Base-by-base conservation (phyloP, 2,329 filamentous ascomycete genomes). In the Cryphonectria japonica region DNA sequence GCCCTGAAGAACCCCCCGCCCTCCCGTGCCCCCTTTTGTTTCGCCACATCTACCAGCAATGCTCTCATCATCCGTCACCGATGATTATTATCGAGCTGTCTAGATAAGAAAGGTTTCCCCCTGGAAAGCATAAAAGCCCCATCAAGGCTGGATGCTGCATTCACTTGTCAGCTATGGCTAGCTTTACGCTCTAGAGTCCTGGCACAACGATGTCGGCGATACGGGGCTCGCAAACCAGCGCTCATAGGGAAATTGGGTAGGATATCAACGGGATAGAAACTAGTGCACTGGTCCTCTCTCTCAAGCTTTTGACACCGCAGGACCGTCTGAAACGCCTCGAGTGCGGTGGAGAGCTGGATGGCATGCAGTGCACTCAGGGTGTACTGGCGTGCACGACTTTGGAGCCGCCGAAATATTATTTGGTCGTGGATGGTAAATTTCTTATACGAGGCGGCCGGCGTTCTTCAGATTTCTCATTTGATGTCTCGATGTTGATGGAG, bases 1-100 rank as follows among this genome's bases (percentile, higher is more conserved):
- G n/a, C 71, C 71, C 19, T 72, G 69, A 72, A 8, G 37, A 9
- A 34, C 1, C 1, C 1, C 26, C 26, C 26, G 26, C 26, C 26
- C 26, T 26, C 26, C 26, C 26, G 26, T 26, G 26, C 26, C 3
- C 11, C 14, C 11, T 26, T 29, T 50, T 50, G 6, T 50, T 19
- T n/a, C 7, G n/a, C 41, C 39, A 62, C 26, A 37, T 26, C 11
- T 61, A 46, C 22, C 50, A 46, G 41, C 34, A 41, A 26, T 8
- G 43, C 26, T 29, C 26, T 29, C 37, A 64, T 4, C 29, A 29
- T 6, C 54, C 32, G 54, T 59, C 26, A 6, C 14, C 14, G 26
- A 32, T 59, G 54, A 16, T 32, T 8, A 59, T 32, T 32, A 19
- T 32, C 29, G 54, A 32, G 54, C 19, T 29, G 26, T 26, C 16